Conservation (phyloP, 306 rosid genomes). For the Pterocarpus macrocarpus region DNA sequence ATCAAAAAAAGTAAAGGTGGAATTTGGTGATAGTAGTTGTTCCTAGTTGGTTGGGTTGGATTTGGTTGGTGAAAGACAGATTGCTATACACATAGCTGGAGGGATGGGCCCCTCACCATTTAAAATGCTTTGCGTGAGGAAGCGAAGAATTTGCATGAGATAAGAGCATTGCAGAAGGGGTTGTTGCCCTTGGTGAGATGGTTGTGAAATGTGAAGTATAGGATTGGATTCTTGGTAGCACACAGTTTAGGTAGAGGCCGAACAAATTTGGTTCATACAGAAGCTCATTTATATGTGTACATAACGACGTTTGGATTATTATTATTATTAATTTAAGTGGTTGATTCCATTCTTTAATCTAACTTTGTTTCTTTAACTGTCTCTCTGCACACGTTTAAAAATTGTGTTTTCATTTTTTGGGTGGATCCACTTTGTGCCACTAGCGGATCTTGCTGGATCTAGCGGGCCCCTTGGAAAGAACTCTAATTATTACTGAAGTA, state of each 20-base stretch:
- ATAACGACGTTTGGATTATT: conserved; percentile 42
- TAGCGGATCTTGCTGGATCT: background rate
- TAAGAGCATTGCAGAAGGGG: conserved; percentile 20
- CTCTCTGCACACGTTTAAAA: conserved; percentile 9
- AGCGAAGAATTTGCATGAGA: conserved; percentile 30
- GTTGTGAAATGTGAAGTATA: conserved; percentile 31
- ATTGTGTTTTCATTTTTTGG: background rate
- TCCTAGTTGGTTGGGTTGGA: conserved; percentile 67
- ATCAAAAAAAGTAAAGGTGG: conserved; percentile 54
- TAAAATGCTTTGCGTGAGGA: conserved; percentile 59
- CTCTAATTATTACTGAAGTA: background rate
- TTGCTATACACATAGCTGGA: conserved; percentile 32
- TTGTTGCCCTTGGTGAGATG: conserved; percentile 36
- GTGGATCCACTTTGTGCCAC: conserved; percentile 5
- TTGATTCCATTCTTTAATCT: conserved; percentile 50
- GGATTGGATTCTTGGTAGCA: conserved; percentile 46
- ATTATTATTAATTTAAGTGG: conserved; percentile 51
- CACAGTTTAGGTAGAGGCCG: conserved; percentile 51
- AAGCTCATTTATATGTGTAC: conserved; percentile 54
- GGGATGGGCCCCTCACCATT: conserved; percentile 39
- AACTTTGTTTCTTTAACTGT: conserved; percentile 6
- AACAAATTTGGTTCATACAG: conserved; percentile 45
- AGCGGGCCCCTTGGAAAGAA: background rate
- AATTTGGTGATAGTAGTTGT: conserved; percentile 64
- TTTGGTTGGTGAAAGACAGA: conserved; percentile 62